Evolutionary conservation across 495 filamentous ascomycete species (phyloP), one percentile per base, ranked within the genome.

Genomic region (Rhizodiscina lignyota): DNA sequence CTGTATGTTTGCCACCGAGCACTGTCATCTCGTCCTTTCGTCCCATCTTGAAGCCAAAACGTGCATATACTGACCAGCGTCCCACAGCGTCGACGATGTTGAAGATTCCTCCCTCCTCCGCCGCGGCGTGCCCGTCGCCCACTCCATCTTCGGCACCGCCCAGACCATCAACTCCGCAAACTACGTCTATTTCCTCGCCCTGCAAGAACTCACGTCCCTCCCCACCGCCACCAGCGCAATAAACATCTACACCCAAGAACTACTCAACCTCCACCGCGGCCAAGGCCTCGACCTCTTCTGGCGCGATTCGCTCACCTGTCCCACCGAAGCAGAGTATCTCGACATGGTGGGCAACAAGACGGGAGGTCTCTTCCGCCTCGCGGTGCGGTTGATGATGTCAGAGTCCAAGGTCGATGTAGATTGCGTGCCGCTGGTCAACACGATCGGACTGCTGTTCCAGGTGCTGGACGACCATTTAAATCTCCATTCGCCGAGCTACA

Each of bases 321-420:
- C 89, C 19, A 84, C 71, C 30, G 87, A 96, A 58, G 84, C 93
- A 41, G 87, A 96, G 51, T 97, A 97, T 59, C 70, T 97, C 12
- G 87, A 96, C 55, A 97, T 97, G 89, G 91, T 97, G 28, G 74
- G 76, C 44, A 96, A 96, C 60, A 96, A 99, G 58, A 99, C 89
- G 2, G 89, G 89, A 18, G 89, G 89, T 2, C 68, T 99, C 5
- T 96, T 99, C 65, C 72, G 89, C 33, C 66, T 99, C 8, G 89
- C 84, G 18, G 74, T 96, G 41, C 89, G 92, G 55, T 63, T 99
- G 20, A 96, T 99, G 89, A 85, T 94, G 55, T 83, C 83, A 20
- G 83, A 92, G 53, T 83, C 78, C 42, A 55, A 58, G 18, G 64
- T 62, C 28, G 57, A 59, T 12, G 68, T 66, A 35, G 79, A 81